Evolutionary conservation across 768 basidiomycete genomes (phyloP).

Genomic region (Leccinum pellstonianum): DNA sequence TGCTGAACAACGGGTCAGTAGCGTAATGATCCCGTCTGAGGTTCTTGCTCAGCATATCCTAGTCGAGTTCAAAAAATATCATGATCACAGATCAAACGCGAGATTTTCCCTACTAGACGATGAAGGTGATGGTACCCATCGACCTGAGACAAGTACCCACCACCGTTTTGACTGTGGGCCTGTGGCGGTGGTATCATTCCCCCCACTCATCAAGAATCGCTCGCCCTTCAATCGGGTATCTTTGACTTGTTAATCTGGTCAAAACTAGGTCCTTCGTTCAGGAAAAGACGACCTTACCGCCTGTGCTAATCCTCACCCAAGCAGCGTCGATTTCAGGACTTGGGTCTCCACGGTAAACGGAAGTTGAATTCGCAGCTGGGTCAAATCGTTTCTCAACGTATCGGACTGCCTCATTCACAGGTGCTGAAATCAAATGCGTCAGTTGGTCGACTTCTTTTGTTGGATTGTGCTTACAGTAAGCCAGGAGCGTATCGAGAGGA

Average conservation of each 20-base stretch:
- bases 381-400: slow-evolving; percentile 3
- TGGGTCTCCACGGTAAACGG: slow-evolving; percentile 6
- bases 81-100: neutral
- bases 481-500: neutral
- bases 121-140: slow-evolving; percentile 12
- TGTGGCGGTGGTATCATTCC: neutral
- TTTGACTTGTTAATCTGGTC: neutral
- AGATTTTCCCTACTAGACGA: slow-evolving; percentile 3
- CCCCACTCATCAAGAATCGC: slow-evolving; percentile 8
- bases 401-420: slow-evolving; percentile 7
- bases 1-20: neutral
- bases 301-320: neutral
- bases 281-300: neutral
- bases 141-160: slow-evolving; percentile 12
- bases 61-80: neutral
- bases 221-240: slow-evolving; percentile 8
- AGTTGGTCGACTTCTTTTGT: neutral
- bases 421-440: neutral
- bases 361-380: neutral
- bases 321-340: slow-evolving; percentile 10
- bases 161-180: slow-evolving; percentile 1
- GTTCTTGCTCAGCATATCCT: slow-evolving; percentile 1
- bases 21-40: neutral
- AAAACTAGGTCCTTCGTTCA: neutral
- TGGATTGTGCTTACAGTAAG: neutral